Percentiles rank a stretch among this genome's conserved stretches.
These are phyloP conservation scores for Tephrocybe sp. DNA, from an alignment of 768 basidiomycete genomes.

Conservation along the genomic window DNA sequence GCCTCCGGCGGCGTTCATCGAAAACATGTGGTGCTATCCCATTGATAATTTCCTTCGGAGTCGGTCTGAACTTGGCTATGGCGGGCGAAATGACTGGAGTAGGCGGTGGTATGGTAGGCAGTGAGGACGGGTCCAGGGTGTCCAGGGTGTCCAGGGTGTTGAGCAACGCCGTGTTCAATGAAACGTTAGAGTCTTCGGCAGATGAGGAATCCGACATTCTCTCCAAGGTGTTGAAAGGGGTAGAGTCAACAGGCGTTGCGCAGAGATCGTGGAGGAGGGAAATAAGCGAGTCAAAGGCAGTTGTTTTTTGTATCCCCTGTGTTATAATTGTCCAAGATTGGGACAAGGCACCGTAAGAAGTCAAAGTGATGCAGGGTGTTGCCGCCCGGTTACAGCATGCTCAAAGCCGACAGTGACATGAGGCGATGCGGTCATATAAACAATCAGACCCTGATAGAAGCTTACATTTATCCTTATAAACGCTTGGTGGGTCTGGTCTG, in stretches of 20 bases:
- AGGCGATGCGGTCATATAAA: conserved; percentile 5
- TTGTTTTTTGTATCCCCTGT: not conserved
- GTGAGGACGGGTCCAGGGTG: not conserved
- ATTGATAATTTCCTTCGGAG: conserved; percentile 40
- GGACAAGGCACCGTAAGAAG: conserved; percentile 13
- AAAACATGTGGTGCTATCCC: conserved; percentile 48
- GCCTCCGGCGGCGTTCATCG: conserved; percentile 35
- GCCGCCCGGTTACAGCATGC: conserved; percentile 25
- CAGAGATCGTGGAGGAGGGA: not conserved
- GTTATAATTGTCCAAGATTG: not conserved
- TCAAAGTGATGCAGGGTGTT: conserved; percentile 13
- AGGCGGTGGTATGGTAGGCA: conserved; percentile 4
- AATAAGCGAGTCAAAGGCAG: not conserved
- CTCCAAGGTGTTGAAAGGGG: too few relatives aligned
- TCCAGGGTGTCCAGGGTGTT: not conserved
- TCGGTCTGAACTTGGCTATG: conserved; percentile 41
- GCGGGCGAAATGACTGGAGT: conserved; percentile 23
- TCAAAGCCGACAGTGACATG: conserved; percentile 14
- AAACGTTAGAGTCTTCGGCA: not conserved
- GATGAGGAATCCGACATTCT: not conserved
- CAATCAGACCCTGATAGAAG: too few relatives aligned
- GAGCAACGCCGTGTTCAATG: not conserved
- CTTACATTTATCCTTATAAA: too few relatives aligned
- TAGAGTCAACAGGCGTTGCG: not conserved
- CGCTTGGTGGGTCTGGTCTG: too few relatives aligned